Conservation (phyloP, 2,329 filamentous ascomycete genomes). For the Colletotrichum sansevieriae region DNA sequence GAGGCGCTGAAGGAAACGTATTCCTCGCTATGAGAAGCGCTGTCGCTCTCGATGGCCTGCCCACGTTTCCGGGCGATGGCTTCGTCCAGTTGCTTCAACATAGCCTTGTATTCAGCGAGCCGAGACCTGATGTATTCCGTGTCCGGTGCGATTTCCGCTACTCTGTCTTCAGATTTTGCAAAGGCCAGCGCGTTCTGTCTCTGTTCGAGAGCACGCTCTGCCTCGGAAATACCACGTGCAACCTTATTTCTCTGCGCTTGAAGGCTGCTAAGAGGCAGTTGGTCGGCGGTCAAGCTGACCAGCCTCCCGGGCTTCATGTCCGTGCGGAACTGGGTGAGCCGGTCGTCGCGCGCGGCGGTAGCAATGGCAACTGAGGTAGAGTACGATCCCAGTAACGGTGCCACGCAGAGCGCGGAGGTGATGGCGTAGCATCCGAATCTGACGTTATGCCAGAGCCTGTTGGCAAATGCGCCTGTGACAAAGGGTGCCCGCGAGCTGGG, state of each 20-base stretch:
- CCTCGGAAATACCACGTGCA: neutral
- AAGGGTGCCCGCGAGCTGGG: constrained; percentile 44
- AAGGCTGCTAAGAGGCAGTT: constrained; percentile 6
- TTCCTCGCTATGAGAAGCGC: constrained; percentile 5
- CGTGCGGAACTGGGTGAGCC: constrained; percentile 31
- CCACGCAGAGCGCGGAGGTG: constrained; percentile 44
- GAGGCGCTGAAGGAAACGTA: constrained; percentile 25
- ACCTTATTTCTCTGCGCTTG: neutral
- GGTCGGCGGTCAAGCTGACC: neutral
- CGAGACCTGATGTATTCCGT: neutral
- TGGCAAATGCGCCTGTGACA: constrained; percentile 47
- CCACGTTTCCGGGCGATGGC: constrained; percentile 6
- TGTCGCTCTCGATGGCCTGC: neutral
- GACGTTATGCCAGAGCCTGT: constrained; percentile 51
- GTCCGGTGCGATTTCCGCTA: neutral
- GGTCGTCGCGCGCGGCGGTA: constrained; percentile 18
- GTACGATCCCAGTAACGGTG: constrained; percentile 49
- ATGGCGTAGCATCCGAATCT: constrained; percentile 53
- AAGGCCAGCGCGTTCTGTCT: neutral
- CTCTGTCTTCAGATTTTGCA: neutral
- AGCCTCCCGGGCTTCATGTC: constrained; percentile 32
- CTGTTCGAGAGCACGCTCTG: constrained; percentile 14
- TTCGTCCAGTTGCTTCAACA: constrained; percentile 11
- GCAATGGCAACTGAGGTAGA: constrained; percentile 41
- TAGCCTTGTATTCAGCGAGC: neutral